Evolutionary conservation across 2,329 filamentous ascomycete species (phyloP).

Genomic region (Chrysoporthe cubensis): DNA sequence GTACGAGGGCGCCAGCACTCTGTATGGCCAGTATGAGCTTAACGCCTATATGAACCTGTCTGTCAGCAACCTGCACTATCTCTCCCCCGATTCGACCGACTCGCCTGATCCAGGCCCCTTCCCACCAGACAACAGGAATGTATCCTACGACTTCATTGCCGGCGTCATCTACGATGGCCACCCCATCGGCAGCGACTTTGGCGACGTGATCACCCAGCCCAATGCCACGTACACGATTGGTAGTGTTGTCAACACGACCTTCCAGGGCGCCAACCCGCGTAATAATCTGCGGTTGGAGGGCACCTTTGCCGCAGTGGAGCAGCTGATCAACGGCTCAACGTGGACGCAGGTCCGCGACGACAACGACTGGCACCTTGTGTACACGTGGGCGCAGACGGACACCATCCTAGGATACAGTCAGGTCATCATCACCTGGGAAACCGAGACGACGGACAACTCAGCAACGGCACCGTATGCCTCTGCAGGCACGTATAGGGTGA

Average conservation of each 20-base stretch:
- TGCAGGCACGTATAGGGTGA: constrained; percentile 71
- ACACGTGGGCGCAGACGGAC: constrained; percentile 76
- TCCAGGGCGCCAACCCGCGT: constrained; percentile 85
- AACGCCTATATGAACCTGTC: constrained; percentile 88
- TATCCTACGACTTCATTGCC: constrained; percentile 79
- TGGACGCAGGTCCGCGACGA: constrained; percentile 77
- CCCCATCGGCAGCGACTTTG: constrained; percentile 70
- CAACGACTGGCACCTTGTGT: constrained; percentile 80
- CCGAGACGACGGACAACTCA: constrained; percentile 72
- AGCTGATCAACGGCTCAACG: constrained; percentile 41
- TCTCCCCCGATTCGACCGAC: constrained; percentile 54
- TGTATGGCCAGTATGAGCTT: constrained; percentile 82
- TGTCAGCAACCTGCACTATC: constrained; percentile 69
- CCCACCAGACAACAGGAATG: constrained; percentile 78
- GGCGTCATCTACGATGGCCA: constrained; percentile 75
- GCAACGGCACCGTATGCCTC: constrained; percentile 65
- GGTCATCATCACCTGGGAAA: constrained; percentile 78
- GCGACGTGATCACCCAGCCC: constrained; percentile 63
- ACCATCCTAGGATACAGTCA: constrained; percentile 73
- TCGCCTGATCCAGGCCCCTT: constrained; percentile 57
- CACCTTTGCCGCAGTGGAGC: constrained; percentile 79
- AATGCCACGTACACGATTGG: constrained; percentile 58
- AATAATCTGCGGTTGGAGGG: constrained; percentile 80
- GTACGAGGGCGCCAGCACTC: constrained; percentile 92
- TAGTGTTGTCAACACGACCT: constrained; percentile 65